Conservation (phyloP, 495 filamentous ascomycete genomes). For the Annulohypoxylon stygium region DNA sequence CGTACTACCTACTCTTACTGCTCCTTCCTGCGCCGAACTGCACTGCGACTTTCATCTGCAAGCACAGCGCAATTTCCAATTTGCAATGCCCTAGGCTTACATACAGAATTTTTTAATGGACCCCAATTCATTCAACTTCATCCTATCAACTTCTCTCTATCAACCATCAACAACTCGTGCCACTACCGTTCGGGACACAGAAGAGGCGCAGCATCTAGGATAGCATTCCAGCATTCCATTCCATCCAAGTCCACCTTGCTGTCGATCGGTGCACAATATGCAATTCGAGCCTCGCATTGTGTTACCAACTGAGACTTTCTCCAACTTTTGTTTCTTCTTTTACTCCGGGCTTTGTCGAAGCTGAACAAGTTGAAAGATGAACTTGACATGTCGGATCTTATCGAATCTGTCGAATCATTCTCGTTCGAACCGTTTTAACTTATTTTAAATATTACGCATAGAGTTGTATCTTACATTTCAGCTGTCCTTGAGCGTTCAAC, state of each 20-base stretch:
- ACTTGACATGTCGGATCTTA: not conserved
- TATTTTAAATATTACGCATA: constrained; percentile 15
- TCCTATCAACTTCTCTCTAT: not conserved
- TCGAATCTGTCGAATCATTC: not conserved
- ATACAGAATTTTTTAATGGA: not conserved
- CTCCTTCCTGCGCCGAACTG: constrained; percentile 8
- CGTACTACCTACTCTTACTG: not conserved
- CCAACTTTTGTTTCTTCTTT: not conserved
- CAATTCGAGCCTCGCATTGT: constrained; percentile 19
- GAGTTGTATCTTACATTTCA: constrained; percentile 39
- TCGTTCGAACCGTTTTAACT: not conserved
- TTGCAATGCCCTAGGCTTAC: constrained; percentile 6
- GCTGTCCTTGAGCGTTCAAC: constrained; percentile 21
- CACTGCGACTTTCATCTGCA: constrained; percentile 32
- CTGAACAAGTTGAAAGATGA: not conserved
- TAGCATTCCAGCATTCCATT: constrained; percentile 28
- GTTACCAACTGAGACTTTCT: constrained; percentile 5
- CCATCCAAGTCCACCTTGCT: constrained; percentile 24
- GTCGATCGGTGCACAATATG: constrained; percentile 20
- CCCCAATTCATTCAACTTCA: not conserved
- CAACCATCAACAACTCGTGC: not conserved
- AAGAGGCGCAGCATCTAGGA: constrained; percentile 36
- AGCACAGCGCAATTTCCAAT: constrained; percentile 37
- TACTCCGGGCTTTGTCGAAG: not conserved
- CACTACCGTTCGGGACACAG: constrained; percentile 16